Percentiles rank a stretch among this genome's conserved stretches.
Conservation (phyloP, 2,329 filamentous ascomycete species). For the Neopestalotiopsis sp. region DNA sequence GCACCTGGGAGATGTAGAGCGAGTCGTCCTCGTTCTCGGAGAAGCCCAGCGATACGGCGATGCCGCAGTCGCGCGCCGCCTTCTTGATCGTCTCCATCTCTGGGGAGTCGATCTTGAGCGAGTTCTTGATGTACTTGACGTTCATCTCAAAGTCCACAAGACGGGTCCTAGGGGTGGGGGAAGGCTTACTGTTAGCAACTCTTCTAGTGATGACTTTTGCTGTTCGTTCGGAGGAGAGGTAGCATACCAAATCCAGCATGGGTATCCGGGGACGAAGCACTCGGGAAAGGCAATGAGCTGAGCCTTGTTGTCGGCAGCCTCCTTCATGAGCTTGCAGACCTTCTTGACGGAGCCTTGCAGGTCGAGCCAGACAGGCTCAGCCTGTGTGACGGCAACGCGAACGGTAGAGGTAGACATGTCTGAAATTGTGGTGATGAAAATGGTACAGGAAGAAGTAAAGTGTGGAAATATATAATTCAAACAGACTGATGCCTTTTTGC, state of each 20-base stretch:
- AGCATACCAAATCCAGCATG: constrained; percentile 27
- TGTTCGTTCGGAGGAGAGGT: neutral
- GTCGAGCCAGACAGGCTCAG: constrained; percentile 61
- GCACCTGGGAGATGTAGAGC: constrained; percentile 52
- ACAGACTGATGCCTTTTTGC: neutral
- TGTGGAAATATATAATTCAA: neutral
- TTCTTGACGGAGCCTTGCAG: constrained; percentile 52
- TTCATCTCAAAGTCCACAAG: constrained; percentile 37
- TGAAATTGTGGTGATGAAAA: neutral
- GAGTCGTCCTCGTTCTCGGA: constrained; percentile 43
- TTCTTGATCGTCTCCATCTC: constrained; percentile 44
- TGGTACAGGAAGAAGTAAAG: neutral
- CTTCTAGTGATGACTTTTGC: neutral
- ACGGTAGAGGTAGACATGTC: constrained; percentile 23
- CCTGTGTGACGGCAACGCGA: constrained; percentile 54
- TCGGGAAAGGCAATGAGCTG: constrained; percentile 55
- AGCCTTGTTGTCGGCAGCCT: constrained; percentile 52
- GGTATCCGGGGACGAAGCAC: constrained; percentile 51
- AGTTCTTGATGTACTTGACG: constrained; percentile 40
- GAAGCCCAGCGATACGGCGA: constrained; percentile 52
- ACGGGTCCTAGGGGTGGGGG: constrained; percentile 32
- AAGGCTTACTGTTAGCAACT: neutral
- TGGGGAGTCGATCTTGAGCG: constrained; percentile 33
- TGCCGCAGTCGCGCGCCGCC: constrained; percentile 39
- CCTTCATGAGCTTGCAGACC: constrained; percentile 52